Evolutionary conservation across 305 asterid genomes (phyloP).

Genomic region (Lippia alba): DNA sequence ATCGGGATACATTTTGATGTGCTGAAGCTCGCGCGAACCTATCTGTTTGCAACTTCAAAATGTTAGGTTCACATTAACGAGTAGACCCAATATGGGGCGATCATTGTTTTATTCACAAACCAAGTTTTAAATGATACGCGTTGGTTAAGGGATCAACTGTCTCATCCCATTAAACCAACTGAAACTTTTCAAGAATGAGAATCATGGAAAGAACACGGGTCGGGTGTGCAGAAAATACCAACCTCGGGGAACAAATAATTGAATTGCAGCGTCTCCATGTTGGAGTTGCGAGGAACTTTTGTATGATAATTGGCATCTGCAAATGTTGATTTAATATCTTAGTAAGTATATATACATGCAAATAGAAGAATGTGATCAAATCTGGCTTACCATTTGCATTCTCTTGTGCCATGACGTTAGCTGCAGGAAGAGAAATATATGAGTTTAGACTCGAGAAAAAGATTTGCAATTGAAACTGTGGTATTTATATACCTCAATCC

Average conservation of each 20-base stretch:
- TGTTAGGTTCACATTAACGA: too few species aligned
- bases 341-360: not conserved
- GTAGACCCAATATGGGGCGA: too few species aligned
- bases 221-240: conserved; percentile 14
- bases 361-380: not conserved
- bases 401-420: conserved; percentile 29
- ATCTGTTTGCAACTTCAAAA: conserved; percentile 40
- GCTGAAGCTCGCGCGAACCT: conserved; percentile 45
- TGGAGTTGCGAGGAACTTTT: conserved; percentile 55
- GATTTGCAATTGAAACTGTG: too few species aligned
- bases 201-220: not conserved
- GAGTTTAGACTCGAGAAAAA: too few species aligned
- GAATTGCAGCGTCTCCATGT: conserved; percentile 57
- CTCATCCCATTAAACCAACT: too few species aligned
- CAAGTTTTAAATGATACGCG: too few species aligned
- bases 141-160: too few species aligned
- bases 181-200: too few species aligned
- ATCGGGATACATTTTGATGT: conserved; percentile 51
- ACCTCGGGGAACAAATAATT: conserved; percentile 78
- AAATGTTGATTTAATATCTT: not conserved
- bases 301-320: conserved; percentile 47
- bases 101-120: too few species aligned
- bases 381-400: conserved; percentile 34
- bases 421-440: conserved; percentile 36
- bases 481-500: too few species aligned